These are phyloP conservation scores for Komagataella kurtzmanii DNA, from an alignment of 805 yeast species.

Conservation along the genomic window DNA sequence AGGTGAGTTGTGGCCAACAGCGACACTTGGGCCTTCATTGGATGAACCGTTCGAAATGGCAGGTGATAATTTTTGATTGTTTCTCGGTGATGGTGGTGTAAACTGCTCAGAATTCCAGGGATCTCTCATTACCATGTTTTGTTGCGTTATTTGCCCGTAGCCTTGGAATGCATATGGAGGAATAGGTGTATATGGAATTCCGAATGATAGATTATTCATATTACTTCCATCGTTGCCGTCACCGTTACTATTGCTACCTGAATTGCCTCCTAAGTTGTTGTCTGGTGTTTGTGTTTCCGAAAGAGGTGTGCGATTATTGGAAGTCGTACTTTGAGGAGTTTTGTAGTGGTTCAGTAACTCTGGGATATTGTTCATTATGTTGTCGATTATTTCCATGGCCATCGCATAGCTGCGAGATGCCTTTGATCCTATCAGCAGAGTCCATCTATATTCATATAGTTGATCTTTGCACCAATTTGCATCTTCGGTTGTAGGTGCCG, in stretches of 20 bases:
- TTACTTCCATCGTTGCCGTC: neutral
- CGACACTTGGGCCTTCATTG: neutral
- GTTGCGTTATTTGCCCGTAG: conserved; percentile 2
- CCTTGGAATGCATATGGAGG: neutral
- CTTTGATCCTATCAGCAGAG: conserved; percentile 57
- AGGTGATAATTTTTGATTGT: neutral
- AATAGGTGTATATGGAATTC: neutral
- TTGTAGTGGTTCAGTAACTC: conserved; percentile 27
- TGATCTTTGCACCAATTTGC: conserved; percentile 50
- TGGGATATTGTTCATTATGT: conserved; percentile 64
- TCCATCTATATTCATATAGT: conserved; percentile 66
- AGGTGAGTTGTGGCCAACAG: neutral
- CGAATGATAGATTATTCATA: neutral
- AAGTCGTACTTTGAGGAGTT: neutral
- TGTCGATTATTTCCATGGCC: conserved; percentile 61
- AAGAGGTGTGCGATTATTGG: conserved; percentile 1
- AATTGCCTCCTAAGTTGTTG: neutral
- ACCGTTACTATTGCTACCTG: neutral
- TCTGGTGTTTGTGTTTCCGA: conserved; percentile 1
- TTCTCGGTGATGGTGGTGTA: neutral
- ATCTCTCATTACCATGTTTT: neutral
- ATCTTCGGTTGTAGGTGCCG: conserved; percentile 52
- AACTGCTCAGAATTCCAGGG: neutral
- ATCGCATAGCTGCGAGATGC: conserved; percentile 69
- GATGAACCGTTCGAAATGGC: neutral